Evolutionary conservation across 345 rosid genomes (phyloP).

Genomic region (Populus pruinosa): DNA sequence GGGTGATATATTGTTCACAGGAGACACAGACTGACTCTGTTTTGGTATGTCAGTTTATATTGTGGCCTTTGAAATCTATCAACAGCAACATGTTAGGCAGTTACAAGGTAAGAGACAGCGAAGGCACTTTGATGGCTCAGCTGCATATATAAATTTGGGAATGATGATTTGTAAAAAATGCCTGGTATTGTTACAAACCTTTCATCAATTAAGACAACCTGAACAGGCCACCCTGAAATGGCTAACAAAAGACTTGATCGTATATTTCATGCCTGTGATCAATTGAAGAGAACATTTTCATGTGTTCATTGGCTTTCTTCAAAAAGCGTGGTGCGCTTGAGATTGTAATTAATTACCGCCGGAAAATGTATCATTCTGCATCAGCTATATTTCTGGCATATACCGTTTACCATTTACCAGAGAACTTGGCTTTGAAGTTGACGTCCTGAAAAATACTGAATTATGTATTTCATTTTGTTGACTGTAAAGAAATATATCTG

Average conservation of each 20-base stretch:
- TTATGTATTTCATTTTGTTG: background rate
- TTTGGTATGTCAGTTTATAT: conserved; percentile 27
- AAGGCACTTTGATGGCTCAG: background rate
- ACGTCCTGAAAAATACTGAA: background rate
- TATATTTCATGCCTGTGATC: background rate
- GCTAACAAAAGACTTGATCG: conserved; percentile 9
- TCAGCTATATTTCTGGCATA: background rate
- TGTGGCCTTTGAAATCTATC: background rate
- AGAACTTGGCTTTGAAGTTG: background rate
- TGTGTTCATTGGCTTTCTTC: background rate
- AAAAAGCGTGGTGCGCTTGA: background rate
- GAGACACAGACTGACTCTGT: conserved; percentile 27
- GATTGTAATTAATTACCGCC: background rate
- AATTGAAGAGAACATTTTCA: background rate
- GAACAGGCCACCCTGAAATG: conserved; percentile 3
- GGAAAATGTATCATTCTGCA: background rate
- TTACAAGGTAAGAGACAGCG: conserved; percentile 4
- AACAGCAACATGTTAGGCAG: background rate
- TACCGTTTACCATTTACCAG: background rate
- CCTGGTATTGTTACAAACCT: background rate
- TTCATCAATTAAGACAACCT: background rate
- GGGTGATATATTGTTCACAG: conserved; percentile 7
- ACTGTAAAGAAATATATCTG: background rate
- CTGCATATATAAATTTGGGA: conserved; percentile 1
- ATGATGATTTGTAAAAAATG: conserved; percentile 14